These are phyloP conservation scores for Apiospora arundinis DNA, from an alignment of 2,329 filamentous ascomycete genomes.

Conservation along the genomic window DNA sequence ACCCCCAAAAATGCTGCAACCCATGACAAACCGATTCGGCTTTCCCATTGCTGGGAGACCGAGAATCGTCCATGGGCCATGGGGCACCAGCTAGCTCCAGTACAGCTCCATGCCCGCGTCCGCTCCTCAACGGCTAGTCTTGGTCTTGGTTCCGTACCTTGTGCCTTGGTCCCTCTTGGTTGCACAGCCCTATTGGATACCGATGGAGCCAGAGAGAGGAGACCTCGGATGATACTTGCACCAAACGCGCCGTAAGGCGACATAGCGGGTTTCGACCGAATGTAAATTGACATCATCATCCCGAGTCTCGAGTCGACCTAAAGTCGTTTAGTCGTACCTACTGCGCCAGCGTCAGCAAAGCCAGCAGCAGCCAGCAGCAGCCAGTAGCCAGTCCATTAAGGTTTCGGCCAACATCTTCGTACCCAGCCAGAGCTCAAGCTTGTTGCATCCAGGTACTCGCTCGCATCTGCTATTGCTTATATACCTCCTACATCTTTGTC, in stretches of 20 bases:
- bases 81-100: not conserved
- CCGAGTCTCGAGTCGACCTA: not conserved
- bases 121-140: constrained; percentile 1
- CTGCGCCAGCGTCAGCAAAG: constrained; percentile 9
- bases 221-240: constrained; percentile 14
- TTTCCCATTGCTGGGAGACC: not conserved
- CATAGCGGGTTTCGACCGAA: constrained; percentile 15
- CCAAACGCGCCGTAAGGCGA: not conserved
- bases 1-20: constrained; percentile 13
- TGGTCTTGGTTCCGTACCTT: not conserved
- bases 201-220: constrained; percentile 16
- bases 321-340: not conserved
- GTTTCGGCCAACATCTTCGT: not conserved
- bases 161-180: not conserved
- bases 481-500: not conserved
- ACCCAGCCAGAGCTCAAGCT: not conserved
- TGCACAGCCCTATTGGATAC: constrained; percentile 17
- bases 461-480: not conserved
- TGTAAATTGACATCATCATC: constrained; percentile 19
- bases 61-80: not conserved
- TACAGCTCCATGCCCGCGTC: not conserved
- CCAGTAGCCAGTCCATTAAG: not conserved
- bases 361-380: not conserved
- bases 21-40: constrained; percentile 19
- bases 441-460: not conserved